Conservation (phyloP, 257 asterid genomes). For the Mentha longifolia region DNA sequence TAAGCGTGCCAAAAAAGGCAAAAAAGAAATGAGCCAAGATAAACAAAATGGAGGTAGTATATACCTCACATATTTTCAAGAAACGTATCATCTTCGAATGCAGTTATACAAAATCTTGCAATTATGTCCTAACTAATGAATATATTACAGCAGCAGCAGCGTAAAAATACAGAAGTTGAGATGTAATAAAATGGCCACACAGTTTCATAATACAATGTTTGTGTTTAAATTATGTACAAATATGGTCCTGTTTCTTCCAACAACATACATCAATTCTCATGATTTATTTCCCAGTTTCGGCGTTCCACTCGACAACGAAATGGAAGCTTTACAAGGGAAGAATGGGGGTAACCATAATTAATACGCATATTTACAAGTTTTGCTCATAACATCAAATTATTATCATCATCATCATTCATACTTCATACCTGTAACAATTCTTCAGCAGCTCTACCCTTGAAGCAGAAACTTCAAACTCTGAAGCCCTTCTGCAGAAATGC, state of each 20-base stretch:
- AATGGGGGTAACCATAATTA: background rate
- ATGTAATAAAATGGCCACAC: constrained; percentile 24
- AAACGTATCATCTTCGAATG: too few species aligned
- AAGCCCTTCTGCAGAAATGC: constrained; percentile 83
- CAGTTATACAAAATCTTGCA: too few species aligned
- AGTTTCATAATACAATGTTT: background rate
- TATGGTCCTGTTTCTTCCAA: constrained; percentile 19
- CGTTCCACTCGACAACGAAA: constrained; percentile 32
- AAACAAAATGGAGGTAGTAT: too few species aligned
- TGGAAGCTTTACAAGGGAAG: constrained; percentile 38
- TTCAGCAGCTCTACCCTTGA: constrained; percentile 49
- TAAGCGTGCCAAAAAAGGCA: too few species aligned
- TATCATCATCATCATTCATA: constrained; percentile 12
- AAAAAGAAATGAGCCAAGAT: too few species aligned
- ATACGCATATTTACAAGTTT: constrained; percentile 31
- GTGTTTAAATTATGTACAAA: constrained; percentile 16
- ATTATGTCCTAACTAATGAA: too few species aligned
- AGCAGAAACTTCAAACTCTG: constrained; percentile 66
- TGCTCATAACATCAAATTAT: constrained; percentile 37
- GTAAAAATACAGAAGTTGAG: background rate
- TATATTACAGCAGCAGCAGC: too few species aligned
- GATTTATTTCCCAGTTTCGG: constrained; percentile 38
- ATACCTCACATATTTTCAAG: too few species aligned
- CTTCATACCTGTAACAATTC: constrained; percentile 15
- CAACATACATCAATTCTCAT: constrained; percentile 24